Evolutionary conservation across 2,329 filamentous ascomycete genomes (phyloP), one percentile per base, ranked within the genome.

Genomic region (Fusarium heterosporum): DNA sequence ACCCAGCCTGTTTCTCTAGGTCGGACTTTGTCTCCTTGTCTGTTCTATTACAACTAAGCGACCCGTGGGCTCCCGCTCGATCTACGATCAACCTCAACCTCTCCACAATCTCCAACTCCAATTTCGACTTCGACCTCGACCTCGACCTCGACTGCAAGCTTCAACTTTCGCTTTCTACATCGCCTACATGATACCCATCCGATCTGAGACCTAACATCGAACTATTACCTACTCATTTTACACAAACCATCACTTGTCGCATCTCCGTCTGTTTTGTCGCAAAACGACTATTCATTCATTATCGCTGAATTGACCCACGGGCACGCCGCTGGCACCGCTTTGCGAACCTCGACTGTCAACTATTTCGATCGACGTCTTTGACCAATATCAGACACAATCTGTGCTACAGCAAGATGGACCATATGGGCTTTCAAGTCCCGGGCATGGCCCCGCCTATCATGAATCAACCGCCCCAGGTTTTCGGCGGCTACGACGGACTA

Each of bases 391-490:
- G 9, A 9, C 9, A 36, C 34, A 36, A 34, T 34, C 32, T 34
- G 16, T 36, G 34, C 9, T 39, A 34, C n/a, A 45, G 46, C 56
- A 66, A 56, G 58, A 78, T 78, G 76, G 75, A 87, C 70, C 84
- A 82, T 64, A 82, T 87, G 73, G 80, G 80, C 74, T 89, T 88
- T 73, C 85, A 87, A 72, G 85, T 89, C 76, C 84, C 85, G 57
- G 78, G 80, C 68, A 85, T 86, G 80, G 80, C 82, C 69, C 85
- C 86, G 68, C 83, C 85, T 55, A 79, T 91, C 72, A 85, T 90
- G 80, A 87, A 88, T 75, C 88, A 88, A 68, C 86, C 89, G 62
- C 87, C 89, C 29, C 89, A 91, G 75, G 87, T 92, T 54, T 93
- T 91, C 73, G 87, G 89, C 56, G 80, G 80, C 53, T 92, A 90